phyloP scores from a whole-genome alignment of 805 yeast genomes.

The Yamadazyma paraphyllophila region DNA sequence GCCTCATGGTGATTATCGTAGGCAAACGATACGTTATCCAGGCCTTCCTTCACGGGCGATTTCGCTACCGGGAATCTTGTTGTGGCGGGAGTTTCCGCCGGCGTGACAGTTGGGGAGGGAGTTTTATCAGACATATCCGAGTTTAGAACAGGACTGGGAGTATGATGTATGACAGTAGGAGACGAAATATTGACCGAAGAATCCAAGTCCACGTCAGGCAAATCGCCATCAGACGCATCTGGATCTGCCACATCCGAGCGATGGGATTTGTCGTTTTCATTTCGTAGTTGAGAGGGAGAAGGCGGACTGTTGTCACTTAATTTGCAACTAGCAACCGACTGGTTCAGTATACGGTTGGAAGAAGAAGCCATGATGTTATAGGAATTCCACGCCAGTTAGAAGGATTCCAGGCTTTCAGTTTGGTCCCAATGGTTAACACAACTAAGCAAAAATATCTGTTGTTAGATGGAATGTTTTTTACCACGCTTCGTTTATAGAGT shows the following conservation, averaged over 20 bases:
- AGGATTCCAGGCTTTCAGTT: background rate
- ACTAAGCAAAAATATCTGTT: too few species aligned
- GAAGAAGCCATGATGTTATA: too few species aligned
- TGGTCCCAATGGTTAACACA: too few species aligned
- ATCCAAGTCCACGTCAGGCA: too few species aligned
- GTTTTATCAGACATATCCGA: background rate
- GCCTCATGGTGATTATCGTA: conserved; percentile 38
- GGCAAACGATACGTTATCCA: conserved; percentile 11
- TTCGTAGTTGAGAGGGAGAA: background rate
- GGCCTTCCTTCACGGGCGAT: background rate
- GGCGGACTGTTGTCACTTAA: too few species aligned
- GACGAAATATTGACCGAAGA: too few species aligned
- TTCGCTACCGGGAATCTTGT: background rate
- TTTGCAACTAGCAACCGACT: too few species aligned
- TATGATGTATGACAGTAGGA: too few species aligned
- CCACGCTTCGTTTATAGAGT: conserved; percentile 1
- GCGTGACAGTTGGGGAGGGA: background rate
- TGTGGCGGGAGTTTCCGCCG: background rate
- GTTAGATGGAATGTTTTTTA: background rate
- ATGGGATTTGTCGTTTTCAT: background rate
- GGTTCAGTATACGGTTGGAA: too few species aligned
- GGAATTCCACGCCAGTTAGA: too few species aligned
- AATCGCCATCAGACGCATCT: background rate
- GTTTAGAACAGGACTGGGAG: background rate
- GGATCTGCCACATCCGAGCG: background rate